Evolutionary conservation across 2,329 filamentous ascomycete species (phyloP), one percentile per base, ranked within the genome.

Genomic region (Tolypocladium ovalisporum): DNA sequence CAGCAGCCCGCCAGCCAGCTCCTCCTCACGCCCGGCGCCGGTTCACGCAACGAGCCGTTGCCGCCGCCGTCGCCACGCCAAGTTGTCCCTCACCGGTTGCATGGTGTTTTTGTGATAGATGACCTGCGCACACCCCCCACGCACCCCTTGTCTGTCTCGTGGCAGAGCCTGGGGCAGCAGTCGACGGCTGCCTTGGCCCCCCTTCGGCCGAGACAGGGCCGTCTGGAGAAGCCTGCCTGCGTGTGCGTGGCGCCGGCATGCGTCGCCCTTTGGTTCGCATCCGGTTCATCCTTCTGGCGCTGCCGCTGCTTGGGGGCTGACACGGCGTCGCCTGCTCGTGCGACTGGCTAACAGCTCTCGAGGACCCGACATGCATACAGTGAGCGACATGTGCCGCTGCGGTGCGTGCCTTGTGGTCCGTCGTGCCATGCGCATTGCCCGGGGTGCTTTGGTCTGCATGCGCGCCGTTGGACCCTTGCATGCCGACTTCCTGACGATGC

Each of bases 31-130:
- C 51, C n/a, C 51, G 51, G 17, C 3, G 9, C 22, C 4, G 42
- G 8, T 47, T 27, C 42, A 24, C 40, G 12, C 10, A 24, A 34
- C 52, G 37, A 37, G 2, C 40, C 54, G 42, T 47, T 35, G 47
- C 53, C 47, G 35, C 54, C 36, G 10, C 39, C 54, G 49, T 51
- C 29, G 47, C 54, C 47, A 37, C 52, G 32, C 47, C 57, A 47
- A n/a, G n/a, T 56, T 52, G 52, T 51, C 57, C 58, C 61, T 62
- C 62, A 64, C 63, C 64, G 62, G 62, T 64, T 56, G 58, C 53
- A 56, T 62, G 60, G 65, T 67, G 54, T 61, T 64, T n/a, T 68
- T 68, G 56, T 69, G 67, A 69, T 63, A 68, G 63, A 65, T 69
- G 66, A 69, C 61, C 44, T 13, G 12, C 42, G 10, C 15, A 47